Evolutionary conservation across 768 basidiomycete genomes (phyloP), one percentile per base, ranked within the genome.

Genomic region (Boletus coccyginus): DNA sequence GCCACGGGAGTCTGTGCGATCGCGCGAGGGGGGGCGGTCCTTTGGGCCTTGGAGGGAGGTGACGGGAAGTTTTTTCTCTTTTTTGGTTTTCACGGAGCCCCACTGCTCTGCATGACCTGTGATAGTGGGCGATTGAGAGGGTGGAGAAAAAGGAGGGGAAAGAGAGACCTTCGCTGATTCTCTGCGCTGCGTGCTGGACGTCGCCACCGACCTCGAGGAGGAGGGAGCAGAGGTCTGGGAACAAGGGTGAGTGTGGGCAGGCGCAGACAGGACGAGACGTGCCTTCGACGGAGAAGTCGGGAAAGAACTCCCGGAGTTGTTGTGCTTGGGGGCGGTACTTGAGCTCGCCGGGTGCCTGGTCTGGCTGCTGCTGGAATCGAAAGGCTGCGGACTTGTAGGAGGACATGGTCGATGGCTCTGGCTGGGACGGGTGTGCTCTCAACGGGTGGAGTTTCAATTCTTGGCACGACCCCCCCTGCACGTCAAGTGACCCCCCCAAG

Each of bases 21-120:
- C 68, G 35, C 71, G 69, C 49, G 58, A 35, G 9, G 38, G 6
- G 43, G 59, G 57, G 8, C 65, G 63, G 27, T 87, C 82, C 72
- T 84, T 88, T 47, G 85, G 69, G 43, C 66, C 59, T 40, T 75
- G 49, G 41, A 80, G 78, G 39, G 77, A 42, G 19, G 76, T 48
- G 13, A 27, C 27, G 27, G 79, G 63, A 0, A 60, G 43, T 74
- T 90, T 92, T 79, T 92, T 92, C 72, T 93, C 90, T 77, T 91
- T 94, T 82, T 92, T 93, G 72, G 83, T 87, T 59, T 83, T 84
- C 55, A 92, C 91, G 52, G 89, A 83, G 50, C 82, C 90, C 91
- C 91, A 94, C 66, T 87, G 88, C 69, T 86, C 83, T 46, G 80
- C 87, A 61, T 78, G 78, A 66, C 91, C 91, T 93, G 68, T 50